These are phyloP conservation scores for Pseudogymnoascus pannorum DNA, from an alignment of 2,329 filamentous ascomycete genomes.

Conservation along the genomic window DNA sequence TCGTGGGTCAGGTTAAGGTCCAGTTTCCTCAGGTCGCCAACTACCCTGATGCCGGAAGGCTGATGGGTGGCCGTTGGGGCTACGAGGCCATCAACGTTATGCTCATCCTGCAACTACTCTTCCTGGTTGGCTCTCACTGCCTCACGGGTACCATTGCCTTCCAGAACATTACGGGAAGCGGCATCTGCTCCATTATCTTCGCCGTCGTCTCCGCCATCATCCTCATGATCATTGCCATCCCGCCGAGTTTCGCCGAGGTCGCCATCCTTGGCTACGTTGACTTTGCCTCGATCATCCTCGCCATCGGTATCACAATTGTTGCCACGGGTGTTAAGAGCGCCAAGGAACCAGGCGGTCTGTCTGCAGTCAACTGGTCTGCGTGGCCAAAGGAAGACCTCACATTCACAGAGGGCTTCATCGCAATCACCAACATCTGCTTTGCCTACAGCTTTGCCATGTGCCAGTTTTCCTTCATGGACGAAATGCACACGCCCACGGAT, in stretches of 20 bases:
- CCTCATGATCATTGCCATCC: slow-evolving; percentile 45
- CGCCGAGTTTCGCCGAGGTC: slow-evolving; percentile 49
- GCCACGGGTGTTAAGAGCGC: slow-evolving; percentile 38
- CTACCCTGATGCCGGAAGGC: slow-evolving; percentile 46
- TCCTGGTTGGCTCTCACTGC: slow-evolving; percentile 54
- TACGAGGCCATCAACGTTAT: slow-evolving; percentile 44
- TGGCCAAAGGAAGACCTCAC: slow-evolving; percentile 27
- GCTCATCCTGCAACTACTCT: slow-evolving; percentile 49
- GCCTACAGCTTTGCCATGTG: slow-evolving; percentile 40
- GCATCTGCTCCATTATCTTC: slow-evolving; percentile 49
- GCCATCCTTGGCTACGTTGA: slow-evolving; percentile 48
- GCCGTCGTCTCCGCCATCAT: slow-evolving; percentile 43
- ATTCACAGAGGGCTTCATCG: slow-evolving; percentile 41
- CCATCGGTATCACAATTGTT: slow-evolving; percentile 51
- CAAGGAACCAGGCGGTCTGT: slow-evolving; percentile 9
- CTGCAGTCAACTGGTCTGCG: slow-evolving; percentile 17
- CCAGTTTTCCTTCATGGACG: slow-evolving; percentile 26
- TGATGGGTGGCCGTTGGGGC: slow-evolving; percentile 44
- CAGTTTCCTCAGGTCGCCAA: slow-evolving; percentile 22
- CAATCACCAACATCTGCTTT: slow-evolving; percentile 52
- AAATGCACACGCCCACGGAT: slow-evolving; percentile 31
- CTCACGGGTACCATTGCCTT: slow-evolving; percentile 54
- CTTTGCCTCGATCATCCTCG: slow-evolving; percentile 46
- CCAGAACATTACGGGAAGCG: slow-evolving; percentile 47
- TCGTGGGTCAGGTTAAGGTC: slow-evolving; percentile 32